Conservation (phyloP, 345 rosid genomes). For the Moringa oleifera region DNA sequence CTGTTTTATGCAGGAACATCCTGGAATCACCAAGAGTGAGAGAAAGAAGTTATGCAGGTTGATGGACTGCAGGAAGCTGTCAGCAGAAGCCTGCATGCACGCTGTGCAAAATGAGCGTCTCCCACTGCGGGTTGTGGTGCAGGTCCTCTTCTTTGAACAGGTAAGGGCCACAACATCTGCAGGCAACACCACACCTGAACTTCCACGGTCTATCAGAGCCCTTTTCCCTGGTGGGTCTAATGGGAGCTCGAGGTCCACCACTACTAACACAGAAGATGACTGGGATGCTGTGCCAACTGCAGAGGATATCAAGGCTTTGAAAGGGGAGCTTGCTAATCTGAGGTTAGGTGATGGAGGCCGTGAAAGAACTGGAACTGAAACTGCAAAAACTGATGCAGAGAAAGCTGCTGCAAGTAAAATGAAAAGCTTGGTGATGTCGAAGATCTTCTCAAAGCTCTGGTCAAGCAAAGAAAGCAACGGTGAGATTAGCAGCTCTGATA, state of each 20-base stretch:
- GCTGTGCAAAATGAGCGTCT: constrained; percentile 87
- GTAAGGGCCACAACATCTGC: constrained; percentile 46
- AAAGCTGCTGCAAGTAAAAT: constrained; percentile 32
- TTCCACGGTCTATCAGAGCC: constrained; percentile 41
- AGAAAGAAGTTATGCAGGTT: constrained; percentile 60
- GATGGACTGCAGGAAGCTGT: constrained; percentile 79
- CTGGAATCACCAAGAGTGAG: constrained; percentile 55
- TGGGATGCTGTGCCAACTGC: constrained; percentile 78
- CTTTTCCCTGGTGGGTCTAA: constrained; percentile 55
- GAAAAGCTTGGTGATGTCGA: constrained; percentile 56
- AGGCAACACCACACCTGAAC: constrained; percentile 55
- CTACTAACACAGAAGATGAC: constrained; percentile 86
- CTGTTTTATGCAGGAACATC: constrained; percentile 44
- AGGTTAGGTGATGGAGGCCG: constrained; percentile 24
- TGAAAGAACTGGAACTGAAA: constrained; percentile 20
- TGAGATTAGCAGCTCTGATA: constrained; percentile 63
- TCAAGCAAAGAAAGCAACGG: constrained; percentile 51
- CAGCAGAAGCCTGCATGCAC: constrained; percentile 74
- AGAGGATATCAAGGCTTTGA: constrained; percentile 50
- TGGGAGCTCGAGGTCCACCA: constrained; percentile 77
- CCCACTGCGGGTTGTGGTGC: constrained; percentile 76
- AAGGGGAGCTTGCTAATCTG: constrained; percentile 55
- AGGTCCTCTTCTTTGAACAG: constrained; percentile 87
- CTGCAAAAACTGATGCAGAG: constrained; percentile 30
- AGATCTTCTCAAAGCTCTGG: constrained; percentile 58